Conservation (phyloP, 2,329 filamentous ascomycete genomes). For the Hymenotorrendiella dingleyae region DNA sequence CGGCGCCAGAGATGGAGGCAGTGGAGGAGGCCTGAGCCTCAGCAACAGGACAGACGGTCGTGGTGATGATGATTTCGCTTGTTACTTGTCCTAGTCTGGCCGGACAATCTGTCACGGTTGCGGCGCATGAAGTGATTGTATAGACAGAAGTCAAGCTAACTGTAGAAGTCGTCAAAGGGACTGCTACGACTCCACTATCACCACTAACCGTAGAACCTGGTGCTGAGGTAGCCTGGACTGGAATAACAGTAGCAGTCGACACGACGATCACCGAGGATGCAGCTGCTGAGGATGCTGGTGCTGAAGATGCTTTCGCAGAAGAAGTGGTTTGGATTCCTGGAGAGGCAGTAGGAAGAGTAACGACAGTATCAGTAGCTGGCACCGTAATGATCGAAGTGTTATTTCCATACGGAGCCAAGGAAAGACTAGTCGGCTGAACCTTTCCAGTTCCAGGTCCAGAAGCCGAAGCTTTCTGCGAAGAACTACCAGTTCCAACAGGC, state of each 20-base stretch:
- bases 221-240: too few species aligned
- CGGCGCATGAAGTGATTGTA: constrained; percentile 44
- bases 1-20: not conserved
- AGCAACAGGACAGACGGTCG: constrained; percentile 5
- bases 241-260: too few species aligned
- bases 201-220: too few species aligned
- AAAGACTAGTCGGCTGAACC: not conserved
- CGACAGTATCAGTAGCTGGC: not conserved
- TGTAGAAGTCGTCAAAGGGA: constrained; percentile 1
- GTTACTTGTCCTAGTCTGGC: constrained; percentile 21
- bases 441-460: not conserved
- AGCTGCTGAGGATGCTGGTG: too few species aligned
- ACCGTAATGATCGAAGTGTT: not conserved
- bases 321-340: too few species aligned
- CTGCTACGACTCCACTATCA: too few species aligned
- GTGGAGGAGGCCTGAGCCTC: not conserved
- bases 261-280: too few species aligned
- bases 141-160: constrained; percentile 35
- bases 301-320: too few species aligned
- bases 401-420: not conserved
- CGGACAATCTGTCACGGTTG: constrained; percentile 44
- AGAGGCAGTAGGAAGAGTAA: not conserved
- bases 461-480: not conserved
- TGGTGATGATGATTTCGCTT: constrained; percentile 16
- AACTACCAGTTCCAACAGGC: not conserved